Evolutionary conservation across 1,284 basidiomycete species (phyloP).

Genomic region (Phylloporus sp.): DNA sequence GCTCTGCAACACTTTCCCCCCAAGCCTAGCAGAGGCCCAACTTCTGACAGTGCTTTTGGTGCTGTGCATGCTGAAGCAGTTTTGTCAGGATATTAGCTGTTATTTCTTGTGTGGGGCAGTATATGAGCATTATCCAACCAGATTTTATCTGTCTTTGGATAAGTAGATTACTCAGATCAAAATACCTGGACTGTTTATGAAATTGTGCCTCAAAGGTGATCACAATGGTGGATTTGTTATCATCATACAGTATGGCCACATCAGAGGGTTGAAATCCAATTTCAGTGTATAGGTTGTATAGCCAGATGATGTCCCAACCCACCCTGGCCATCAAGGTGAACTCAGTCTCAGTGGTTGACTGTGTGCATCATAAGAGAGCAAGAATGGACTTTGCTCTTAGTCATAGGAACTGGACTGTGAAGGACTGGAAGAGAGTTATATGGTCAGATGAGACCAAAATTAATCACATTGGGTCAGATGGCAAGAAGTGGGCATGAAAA

Average conservation of each 20-base stretch:
- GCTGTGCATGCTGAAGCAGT: no score
- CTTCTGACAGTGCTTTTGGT: no score
- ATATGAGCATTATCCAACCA: no score
- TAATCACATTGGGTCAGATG: no score
- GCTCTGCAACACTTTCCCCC: no score
- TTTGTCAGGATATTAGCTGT: no score
- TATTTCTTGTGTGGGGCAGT: no score
- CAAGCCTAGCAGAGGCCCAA: no score
- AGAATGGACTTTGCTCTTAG: not conserved
- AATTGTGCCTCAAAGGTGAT: not conserved
- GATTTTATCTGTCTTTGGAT: not conserved
- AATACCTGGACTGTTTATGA: not conserved
- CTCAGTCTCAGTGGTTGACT: no score
- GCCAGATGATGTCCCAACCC: not conserved
- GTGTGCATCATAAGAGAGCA: not conserved
- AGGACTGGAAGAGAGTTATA: no score
- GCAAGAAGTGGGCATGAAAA: no score
- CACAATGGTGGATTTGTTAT: not conserved
- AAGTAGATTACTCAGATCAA: not conserved
- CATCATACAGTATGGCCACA: not conserved
- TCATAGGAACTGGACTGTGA: not conserved
- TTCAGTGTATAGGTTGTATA: not conserved
- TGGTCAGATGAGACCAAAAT: no score
- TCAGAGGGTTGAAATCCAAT: not conserved
- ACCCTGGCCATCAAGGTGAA: not conserved